Evolutionary conservation across 1,284 basidiomycete genomes (phyloP).

Genomic region (Blastosporella zonata): DNA sequence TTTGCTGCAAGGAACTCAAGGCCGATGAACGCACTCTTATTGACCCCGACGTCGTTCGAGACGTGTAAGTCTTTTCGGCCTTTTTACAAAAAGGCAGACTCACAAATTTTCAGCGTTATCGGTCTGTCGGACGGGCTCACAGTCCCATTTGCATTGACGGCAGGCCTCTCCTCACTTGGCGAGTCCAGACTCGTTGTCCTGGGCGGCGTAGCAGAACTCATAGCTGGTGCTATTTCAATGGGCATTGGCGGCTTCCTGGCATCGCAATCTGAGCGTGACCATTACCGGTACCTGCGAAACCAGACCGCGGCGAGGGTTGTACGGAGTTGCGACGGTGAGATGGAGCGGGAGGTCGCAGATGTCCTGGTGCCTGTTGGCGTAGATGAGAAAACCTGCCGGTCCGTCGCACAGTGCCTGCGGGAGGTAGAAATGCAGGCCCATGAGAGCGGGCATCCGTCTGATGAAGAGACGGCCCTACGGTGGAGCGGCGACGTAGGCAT

Average conservation of each 20-base stretch:
- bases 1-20: conserved; percentile 84
- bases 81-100: neutral
- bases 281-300: conserved; percentile 80
- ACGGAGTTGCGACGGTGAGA: conserved; percentile 88
- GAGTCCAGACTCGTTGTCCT: conserved; percentile 87
- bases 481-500: conserved; percentile 78
- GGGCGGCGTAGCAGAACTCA: conserved; percentile 89
- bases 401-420: conserved; percentile 75
- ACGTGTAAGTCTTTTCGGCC: conserved; percentile 55
- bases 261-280: conserved; percentile 93
- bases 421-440: conserved; percentile 54
- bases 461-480: conserved; percentile 51
- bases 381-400: conserved; percentile 75
- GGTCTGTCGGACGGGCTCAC: conserved; percentile 96
- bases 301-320: conserved; percentile 80
- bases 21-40: conserved; percentile 77
- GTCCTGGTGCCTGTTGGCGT: conserved; percentile 89
- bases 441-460: conserved; percentile 24
- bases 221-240: conserved; percentile 96
- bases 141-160: conserved; percentile 88
- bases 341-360: conserved; percentile 91
- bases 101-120: conserved; percentile 63
- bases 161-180: conserved; percentile 88
- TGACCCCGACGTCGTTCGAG: conserved; percentile 83
- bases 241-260: conserved; percentile 97